These are phyloP conservation scores for Alternaria viburni DNA, from an alignment of 2,329 filamentous ascomycete species.

Conservation along the genomic window DNA sequence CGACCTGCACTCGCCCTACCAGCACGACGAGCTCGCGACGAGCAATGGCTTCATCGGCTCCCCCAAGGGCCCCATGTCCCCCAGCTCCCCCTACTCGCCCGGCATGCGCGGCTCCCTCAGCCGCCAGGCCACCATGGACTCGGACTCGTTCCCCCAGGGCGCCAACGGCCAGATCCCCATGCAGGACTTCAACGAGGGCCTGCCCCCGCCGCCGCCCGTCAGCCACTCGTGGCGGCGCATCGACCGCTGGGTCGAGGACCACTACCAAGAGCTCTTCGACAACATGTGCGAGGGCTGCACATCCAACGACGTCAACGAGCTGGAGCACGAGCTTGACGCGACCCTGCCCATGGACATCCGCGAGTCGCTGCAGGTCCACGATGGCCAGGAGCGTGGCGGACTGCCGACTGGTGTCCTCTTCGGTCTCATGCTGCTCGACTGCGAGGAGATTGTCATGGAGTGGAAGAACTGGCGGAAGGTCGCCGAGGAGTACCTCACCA, in stretches of 20 bases:
- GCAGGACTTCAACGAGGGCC: slow-evolving; percentile 92
- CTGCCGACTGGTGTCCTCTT: slow-evolving; percentile 92
- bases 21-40: slow-evolving; percentile 69
- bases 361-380: slow-evolving; percentile 88
- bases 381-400: slow-evolving; percentile 96
- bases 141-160: slow-evolving; percentile 64
- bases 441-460: slow-evolving; percentile 96
- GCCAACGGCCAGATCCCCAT: slow-evolving; percentile 87
- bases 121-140: slow-evolving; percentile 64
- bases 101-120: slow-evolving; percentile 82
- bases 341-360: slow-evolving; percentile 91
- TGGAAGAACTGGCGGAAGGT: slow-evolving; percentile 97
- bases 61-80: slow-evolving; percentile 62
- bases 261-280: slow-evolving; percentile 93
- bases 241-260: slow-evolving; percentile 90
- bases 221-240: slow-evolving; percentile 93
- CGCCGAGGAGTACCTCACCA: slow-evolving; percentile 83
- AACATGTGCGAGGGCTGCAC: slow-evolving; percentile 93
- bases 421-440: slow-evolving; percentile 92
- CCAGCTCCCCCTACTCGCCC: slow-evolving; percentile 81
- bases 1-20: slow-evolving; percentile 80
- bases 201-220: slow-evolving; percentile 87
- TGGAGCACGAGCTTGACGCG: slow-evolving; percentile 95
- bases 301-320: slow-evolving; percentile 91
- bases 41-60: slow-evolving; percentile 67